Evolutionary conservation across 1,139 yeast genomes (phyloP).

Genomic region (Blastobotrys niveus): DNA sequence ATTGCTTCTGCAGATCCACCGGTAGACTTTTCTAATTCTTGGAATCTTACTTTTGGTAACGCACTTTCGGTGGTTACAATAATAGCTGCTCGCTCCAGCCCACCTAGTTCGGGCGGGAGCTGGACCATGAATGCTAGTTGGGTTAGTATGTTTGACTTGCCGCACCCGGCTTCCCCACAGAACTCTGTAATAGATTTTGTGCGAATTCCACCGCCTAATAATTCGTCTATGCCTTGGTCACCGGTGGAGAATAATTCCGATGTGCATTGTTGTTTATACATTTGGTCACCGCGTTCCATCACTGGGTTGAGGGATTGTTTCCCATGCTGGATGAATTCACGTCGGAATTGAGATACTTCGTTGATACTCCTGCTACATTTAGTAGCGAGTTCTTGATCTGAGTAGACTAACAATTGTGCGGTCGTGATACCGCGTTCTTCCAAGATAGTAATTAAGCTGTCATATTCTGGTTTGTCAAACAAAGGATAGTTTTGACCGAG

Average conservation of each 20-base stretch:
- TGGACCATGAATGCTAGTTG: constrained; percentile 60
- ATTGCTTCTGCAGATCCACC: constrained; percentile 38
- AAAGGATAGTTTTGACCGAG: constrained; percentile 19
- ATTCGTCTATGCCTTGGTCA: constrained; percentile 47
- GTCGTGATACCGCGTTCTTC: constrained; percentile 34
- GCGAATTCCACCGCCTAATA: constrained; percentile 64
- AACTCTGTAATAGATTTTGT: constrained; percentile 68
- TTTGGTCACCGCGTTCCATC: constrained; percentile 4
- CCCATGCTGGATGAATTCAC: constrained; percentile 1
- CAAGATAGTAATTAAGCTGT: constrained; percentile 26
- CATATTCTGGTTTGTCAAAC: constrained; percentile 24
- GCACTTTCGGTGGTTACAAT: constrained; percentile 74
- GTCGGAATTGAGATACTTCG: constrained; percentile 44
- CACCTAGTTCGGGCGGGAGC: constrained; percentile 42
- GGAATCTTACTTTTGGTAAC: constrained; percentile 31
- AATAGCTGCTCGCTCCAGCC: constrained; percentile 46
- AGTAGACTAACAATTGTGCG: constrained; percentile 40
- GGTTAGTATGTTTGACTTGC: constrained; percentile 71
- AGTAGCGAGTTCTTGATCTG: constrained; percentile 40
- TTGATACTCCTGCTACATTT: constrained; percentile 43
- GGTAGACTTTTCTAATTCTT: constrained; percentile 8
- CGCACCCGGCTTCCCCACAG: constrained; percentile 79
- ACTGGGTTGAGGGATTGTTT: constrained; percentile 4
- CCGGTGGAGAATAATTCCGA: constrained; percentile 50
- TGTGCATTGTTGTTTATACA: constrained; percentile 2